These are phyloP conservation scores for Cladobotryum protrusum DNA, from an alignment of 2,329 filamentous ascomycete species.

Conservation along the genomic window DNA sequence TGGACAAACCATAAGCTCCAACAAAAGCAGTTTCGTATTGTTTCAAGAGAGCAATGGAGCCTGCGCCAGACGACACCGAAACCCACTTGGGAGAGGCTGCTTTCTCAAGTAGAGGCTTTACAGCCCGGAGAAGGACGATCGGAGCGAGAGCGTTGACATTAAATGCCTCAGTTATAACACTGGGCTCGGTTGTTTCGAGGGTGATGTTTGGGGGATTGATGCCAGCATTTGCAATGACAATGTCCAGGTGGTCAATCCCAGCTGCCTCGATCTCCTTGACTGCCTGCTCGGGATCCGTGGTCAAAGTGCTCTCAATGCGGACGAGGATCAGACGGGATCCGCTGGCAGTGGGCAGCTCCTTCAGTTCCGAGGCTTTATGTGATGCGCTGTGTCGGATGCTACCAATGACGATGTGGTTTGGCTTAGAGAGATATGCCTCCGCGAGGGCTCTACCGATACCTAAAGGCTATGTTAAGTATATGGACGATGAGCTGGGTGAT, in stretches of 20 bases:
- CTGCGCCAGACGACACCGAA: not conserved
- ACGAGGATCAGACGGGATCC: slow-evolving; percentile 26
- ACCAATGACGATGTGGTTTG: slow-evolving; percentile 34
- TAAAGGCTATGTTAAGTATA: not conserved
- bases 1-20: slow-evolving; percentile 38
- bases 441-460: slow-evolving; percentile 9
- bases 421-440: slow-evolving; percentile 26
- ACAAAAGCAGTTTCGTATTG: not conserved
- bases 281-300: slow-evolving; percentile 20
- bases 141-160: slow-evolving; percentile 28
- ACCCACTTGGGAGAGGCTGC: not conserved
- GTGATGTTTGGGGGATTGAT: slow-evolving; percentile 18
- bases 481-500: not conserved
- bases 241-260: slow-evolving; percentile 38
- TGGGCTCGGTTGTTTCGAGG: not conserved
- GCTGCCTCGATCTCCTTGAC: slow-evolving; percentile 25
- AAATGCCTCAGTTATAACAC: not conserved
- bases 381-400: slow-evolving; percentile 19
- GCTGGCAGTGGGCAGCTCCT: slow-evolving; percentile 8
- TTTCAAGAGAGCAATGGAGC: not conserved
- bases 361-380: not conserved
- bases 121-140: slow-evolving; percentile 39
- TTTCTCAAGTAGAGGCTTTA: slow-evolving; percentile 30
- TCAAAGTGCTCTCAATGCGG: slow-evolving; percentile 23
- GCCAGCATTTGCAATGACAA: slow-evolving; percentile 48